These are phyloP conservation scores for Elongisporangium anandrum DNA, from an alignment of 352 stramenopile genomes.

Conservation along the genomic window DNA sequence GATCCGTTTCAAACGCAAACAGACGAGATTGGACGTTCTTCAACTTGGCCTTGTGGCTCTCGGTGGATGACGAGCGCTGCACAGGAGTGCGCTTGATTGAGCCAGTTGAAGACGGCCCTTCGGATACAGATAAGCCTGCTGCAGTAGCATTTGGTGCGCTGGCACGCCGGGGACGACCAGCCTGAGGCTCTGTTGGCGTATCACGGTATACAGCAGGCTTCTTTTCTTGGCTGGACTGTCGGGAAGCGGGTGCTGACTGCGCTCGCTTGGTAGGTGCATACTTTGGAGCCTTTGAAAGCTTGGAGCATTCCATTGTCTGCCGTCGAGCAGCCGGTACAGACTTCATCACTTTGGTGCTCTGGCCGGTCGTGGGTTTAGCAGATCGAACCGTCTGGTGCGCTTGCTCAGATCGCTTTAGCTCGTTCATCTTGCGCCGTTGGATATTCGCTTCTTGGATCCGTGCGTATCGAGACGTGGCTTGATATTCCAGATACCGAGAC, in stretches of 20 bases:
- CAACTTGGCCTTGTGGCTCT: background rate
- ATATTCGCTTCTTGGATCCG: background rate
- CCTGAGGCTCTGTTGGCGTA: background rate
- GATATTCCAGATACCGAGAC: background rate
- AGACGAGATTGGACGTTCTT: background rate
- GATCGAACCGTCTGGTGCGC: background rate
- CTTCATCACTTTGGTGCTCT: background rate
- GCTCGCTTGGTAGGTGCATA: background rate
- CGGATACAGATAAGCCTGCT: background rate
- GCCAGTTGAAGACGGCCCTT: background rate
- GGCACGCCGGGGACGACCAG: background rate
- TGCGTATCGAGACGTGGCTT: background rate
- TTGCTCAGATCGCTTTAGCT: background rate
- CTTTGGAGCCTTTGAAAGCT: background rate
- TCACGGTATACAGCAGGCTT: background rate
- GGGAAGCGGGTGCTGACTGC: background rate
- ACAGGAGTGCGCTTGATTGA: background rate
- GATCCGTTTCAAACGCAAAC: background rate
- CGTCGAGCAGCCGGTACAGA: background rate
- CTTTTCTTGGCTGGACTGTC: background rate
- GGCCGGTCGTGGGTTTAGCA: background rate
- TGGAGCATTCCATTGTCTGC: background rate
- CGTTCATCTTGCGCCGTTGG: background rate
- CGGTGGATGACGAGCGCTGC: background rate
- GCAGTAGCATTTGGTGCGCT: background rate